These are phyloP conservation scores for Gliomastix tumulicola DNA, from an alignment of 2,329 filamentous ascomycete genomes.

Conservation along the genomic window DNA sequence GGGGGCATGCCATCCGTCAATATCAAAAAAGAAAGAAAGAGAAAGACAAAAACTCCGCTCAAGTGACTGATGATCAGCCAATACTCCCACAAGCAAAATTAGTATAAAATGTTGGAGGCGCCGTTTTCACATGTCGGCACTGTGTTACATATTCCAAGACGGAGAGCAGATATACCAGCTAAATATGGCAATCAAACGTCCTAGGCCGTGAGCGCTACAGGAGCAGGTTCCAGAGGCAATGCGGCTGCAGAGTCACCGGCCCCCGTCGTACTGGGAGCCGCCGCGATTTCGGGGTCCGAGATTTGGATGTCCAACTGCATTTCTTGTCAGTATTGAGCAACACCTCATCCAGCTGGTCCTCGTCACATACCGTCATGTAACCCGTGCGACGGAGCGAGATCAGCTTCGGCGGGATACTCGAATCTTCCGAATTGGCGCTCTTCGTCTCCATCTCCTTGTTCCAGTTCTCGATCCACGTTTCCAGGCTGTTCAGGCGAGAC, in stretches of 20 bases:
- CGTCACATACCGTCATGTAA: slow-evolving; percentile 67
- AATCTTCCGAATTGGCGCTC: slow-evolving; percentile 41
- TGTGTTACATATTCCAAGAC: too few relatives aligned
- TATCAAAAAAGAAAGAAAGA: too few relatives aligned
- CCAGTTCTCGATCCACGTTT: slow-evolving; percentile 81
- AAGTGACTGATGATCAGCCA: too few relatives aligned
- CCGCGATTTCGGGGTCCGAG: slow-evolving; percentile 65
- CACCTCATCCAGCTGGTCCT: too few relatives aligned
- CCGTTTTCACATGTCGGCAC: too few relatives aligned
- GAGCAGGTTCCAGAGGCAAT: slow-evolving; percentile 21
- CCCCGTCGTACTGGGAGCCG: slow-evolving; percentile 35
- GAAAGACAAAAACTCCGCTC: too few relatives aligned
- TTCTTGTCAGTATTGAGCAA: too few relatives aligned
- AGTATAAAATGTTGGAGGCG: too few relatives aligned
- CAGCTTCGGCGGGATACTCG: slow-evolving; percentile 56
- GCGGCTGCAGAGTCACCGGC: slow-evolving; percentile 27
- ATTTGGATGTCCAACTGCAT: slow-evolving; percentile 71
- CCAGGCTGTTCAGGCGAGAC: slow-evolving; percentile 59
- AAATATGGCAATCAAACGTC: not conserved
- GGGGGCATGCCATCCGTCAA: too few relatives aligned
- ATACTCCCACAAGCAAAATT: too few relatives aligned
- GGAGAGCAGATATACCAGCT: not conserved
- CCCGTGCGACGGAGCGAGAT: slow-evolving; percentile 75
- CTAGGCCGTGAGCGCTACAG: not conserved
- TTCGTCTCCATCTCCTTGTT: slow-evolving; percentile 60